Conservation (phyloP, 148 eudicot species). For the Persicaria tinctoria region DNA sequence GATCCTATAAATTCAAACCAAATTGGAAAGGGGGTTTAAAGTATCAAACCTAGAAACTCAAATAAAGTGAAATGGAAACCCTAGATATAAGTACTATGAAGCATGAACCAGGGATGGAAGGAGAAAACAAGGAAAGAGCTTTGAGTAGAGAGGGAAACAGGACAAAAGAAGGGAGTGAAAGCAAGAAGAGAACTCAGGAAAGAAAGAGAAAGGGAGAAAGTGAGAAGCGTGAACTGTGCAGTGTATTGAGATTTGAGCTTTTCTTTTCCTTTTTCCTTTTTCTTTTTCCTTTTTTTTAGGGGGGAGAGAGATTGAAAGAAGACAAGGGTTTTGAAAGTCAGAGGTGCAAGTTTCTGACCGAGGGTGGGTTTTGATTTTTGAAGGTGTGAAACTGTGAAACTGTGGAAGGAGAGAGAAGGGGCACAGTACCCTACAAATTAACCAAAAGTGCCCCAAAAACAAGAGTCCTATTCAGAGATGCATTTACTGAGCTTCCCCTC, state of each 20-base stretch:
- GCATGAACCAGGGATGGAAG: conserved; percentile 18
- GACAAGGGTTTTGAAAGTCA: conserved; percentile 7
- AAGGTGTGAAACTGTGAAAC: background rate
- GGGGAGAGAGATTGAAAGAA: background rate
- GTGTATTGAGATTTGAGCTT: conserved; percentile 11
- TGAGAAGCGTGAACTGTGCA: conserved; percentile 12
- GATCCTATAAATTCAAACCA: conserved; percentile 25
- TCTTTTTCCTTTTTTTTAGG: background rate
- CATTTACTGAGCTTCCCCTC: background rate
- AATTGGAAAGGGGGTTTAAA: background rate
- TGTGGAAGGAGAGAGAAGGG: background rate
- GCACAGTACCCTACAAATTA: background rate
- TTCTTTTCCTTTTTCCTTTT: conserved; percentile 7
- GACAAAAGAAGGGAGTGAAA: conserved; percentile 19
- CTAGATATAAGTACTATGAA: conserved; percentile 22
- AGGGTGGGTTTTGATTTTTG: background rate
- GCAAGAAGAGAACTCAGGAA: background rate
- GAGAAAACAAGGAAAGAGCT: background rate
- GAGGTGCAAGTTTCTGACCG: conserved; percentile 15
- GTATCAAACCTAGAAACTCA: conserved; percentile 2
- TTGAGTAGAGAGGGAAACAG: conserved; percentile 15
- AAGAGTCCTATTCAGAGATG: conserved; percentile 12
- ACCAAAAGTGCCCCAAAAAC: background rate
- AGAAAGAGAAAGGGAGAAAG: conserved; percentile 15
- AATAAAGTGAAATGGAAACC: conserved; percentile 26